Evolutionary conservation across 78 protist species (phyloP).

Genomic region (Ministeria vibrans): DNA sequence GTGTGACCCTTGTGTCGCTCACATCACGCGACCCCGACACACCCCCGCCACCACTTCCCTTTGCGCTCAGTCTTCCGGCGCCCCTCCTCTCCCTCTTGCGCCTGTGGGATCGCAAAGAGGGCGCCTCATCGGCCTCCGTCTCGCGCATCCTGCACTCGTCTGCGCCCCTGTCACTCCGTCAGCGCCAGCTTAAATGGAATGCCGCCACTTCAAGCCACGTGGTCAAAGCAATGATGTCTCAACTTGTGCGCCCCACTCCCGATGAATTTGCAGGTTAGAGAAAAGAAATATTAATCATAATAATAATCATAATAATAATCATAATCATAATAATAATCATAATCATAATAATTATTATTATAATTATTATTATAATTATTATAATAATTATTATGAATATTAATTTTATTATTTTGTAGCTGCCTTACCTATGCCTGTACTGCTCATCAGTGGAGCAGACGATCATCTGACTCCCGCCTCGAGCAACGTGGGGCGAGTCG

Average conservation of each 20-base stretch:
- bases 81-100: background rate
- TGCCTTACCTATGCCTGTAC: background rate
- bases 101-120: background rate
- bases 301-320: too few species aligned
- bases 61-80: background rate
- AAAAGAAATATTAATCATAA: too few species aligned
- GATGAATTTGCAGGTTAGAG: background rate
- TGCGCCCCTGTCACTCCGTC: background rate
- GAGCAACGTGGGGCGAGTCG: background rate
- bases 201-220: background rate
- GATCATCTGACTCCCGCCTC: background rate
- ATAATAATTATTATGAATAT: too few species aligned
- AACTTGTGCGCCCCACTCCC: background rate
- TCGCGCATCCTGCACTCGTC: background rate
- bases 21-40: background rate
- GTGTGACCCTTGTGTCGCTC: background rate
- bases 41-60: background rate
- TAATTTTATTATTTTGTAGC: too few species aligned
- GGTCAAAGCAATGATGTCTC: background rate
- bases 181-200: background rate
- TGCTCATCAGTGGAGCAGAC: background rate
- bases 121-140: background rate
- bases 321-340: too few species aligned
- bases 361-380: too few species aligned
- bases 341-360: too few species aligned